Percentiles rank a stretch among this genome's conserved stretches.
These are phyloP conservation scores for Hansenula lynferdii DNA, from an alignment of 1,139 yeast genomes.

Conservation along the genomic window DNA sequence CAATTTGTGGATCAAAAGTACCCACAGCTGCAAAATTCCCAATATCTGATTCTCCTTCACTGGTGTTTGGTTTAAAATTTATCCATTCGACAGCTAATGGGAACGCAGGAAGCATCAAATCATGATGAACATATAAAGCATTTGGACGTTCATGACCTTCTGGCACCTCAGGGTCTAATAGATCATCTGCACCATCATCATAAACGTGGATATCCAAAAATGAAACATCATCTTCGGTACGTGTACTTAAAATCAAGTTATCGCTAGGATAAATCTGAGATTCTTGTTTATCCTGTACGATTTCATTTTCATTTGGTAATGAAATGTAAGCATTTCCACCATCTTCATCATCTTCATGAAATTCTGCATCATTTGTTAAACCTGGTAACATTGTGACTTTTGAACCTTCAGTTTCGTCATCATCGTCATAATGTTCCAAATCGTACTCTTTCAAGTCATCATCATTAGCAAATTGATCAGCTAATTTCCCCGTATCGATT, in stretches of 20 bases:
- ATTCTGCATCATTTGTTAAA: conserved; percentile 47
- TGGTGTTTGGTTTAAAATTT: conserved; percentile 59
- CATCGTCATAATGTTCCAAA: conserved; percentile 82
- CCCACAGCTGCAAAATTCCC: conserved; percentile 98
- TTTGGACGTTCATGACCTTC: conserved; percentile 65
- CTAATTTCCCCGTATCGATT: conserved; percentile 19
- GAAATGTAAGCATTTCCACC: conserved; percentile 75
- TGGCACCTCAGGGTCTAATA: conserved; percentile 59
- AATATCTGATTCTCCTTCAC: conserved; percentile 37
- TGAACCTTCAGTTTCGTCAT: conserved; percentile 44
- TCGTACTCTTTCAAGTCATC: conserved; percentile 88
- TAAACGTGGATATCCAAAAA: conserved; percentile 90
- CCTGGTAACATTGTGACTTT: conserved; percentile 73
- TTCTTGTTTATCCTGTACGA: conserved; percentile 73
- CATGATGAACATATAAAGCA: conserved; percentile 90
- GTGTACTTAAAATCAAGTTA: conserved; percentile 81
- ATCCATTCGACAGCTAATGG: conserved; percentile 97
- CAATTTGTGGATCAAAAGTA: conserved; percentile 96
- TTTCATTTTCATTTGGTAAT: conserved; percentile 58
- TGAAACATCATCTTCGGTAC: conserved; percentile 95
- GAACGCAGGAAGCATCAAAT: conserved; percentile 93
- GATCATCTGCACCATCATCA: conserved; percentile 89
- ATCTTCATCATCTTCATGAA: conserved; percentile 56
- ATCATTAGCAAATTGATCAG: conserved; percentile 58
- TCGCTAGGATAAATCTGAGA: conserved; percentile 87